A percentile compares a stretch with the other conserved stretches of the same genome.
These are phyloP conservation scores for Helicostylum pulchrum DNA, from an alignment of 192 early-diverging fungal species.

Conservation along the genomic window DNA sequence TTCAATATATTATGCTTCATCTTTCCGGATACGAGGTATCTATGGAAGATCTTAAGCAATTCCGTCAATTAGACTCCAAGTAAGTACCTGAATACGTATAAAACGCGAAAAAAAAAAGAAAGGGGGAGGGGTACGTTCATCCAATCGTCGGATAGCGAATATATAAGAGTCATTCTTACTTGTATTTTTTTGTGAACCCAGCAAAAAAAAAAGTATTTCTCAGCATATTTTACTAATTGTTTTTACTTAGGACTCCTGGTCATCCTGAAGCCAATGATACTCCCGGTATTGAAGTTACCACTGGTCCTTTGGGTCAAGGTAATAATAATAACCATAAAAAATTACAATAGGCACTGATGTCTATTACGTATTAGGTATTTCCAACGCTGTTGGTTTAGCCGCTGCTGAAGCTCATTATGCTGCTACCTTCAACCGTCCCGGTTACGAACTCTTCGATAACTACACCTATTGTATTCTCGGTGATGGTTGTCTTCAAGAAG, in stretches of 20 bases:
- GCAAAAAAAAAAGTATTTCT: conserved; percentile 1
- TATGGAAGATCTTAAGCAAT: conserved; percentile 87
- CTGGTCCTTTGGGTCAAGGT: conserved; percentile 94
- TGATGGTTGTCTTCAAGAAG: conserved; percentile 98
- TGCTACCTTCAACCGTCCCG: conserved; percentile 89
- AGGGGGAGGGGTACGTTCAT: not conserved
- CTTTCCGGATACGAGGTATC: conserved; percentile 82
- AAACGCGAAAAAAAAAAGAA: not conserved
- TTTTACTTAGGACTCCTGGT: conserved; percentile 77
- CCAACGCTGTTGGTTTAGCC: conserved; percentile 91
- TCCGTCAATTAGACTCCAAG: conserved; percentile 78
- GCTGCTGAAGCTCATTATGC: conserved; percentile 82
- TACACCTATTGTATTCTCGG: conserved; percentile 80
- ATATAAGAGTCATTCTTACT: conserved; percentile 9
- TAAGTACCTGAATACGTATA: conserved; percentile 38
- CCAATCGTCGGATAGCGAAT: not conserved
- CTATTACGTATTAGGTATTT: conserved; percentile 55
- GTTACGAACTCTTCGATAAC: conserved; percentile 84
- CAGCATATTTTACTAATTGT: conserved; percentile 4
- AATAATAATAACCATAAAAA: not conserved
- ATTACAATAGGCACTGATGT: not conserved
- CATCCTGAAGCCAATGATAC: conserved; percentile 90
- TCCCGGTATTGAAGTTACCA: conserved; percentile 93
- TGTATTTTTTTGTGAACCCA: not conserved
- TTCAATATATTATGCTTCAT: conserved; percentile 92